These are phyloP conservation scores for Candida chauliodis DNA, from an alignment of 805 yeast genomes.

Conservation along the genomic window DNA sequence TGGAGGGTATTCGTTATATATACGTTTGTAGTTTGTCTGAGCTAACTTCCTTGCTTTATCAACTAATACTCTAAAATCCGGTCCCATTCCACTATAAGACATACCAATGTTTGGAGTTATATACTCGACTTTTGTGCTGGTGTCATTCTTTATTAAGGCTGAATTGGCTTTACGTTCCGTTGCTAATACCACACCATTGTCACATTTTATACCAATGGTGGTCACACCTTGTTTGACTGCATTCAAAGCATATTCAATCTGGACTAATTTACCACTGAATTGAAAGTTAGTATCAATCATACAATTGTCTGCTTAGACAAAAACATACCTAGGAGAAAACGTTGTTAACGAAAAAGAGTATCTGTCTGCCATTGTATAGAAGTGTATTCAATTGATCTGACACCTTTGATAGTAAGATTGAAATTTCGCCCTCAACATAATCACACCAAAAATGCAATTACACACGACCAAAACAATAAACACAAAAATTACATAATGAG, in stretches of 20 bases:
- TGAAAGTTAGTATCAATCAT: constrained; percentile 12
- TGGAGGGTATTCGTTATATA: constrained; percentile 96
- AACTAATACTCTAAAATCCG: constrained; percentile 91
- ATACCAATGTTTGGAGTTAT: constrained; percentile 96
- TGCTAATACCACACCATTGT: constrained; percentile 94
- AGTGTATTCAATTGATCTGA: background rate
- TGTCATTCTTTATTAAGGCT: constrained; percentile 67
- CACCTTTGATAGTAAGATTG: background rate
- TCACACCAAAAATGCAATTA: background rate
- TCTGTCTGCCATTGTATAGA: constrained; percentile 82
- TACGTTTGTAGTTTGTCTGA: constrained; percentile 86
- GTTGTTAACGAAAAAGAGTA: constrained; percentile 96
- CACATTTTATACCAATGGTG: constrained; percentile 87
- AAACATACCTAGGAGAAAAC: constrained; percentile 86
- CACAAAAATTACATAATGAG: too few relatives aligned
- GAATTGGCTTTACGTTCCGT: constrained; percentile 91
- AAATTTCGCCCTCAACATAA: constrained; percentile 3
- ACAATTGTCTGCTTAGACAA: too few relatives aligned
- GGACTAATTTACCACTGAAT: constrained; percentile 88
- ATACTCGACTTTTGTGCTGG: constrained; percentile 71
- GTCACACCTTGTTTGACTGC: constrained; percentile 99
- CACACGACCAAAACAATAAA: background rate
- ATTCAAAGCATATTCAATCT: constrained; percentile 94
- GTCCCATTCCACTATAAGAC: constrained; percentile 98
- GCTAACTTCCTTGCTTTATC: constrained; percentile 93